Evolutionary conservation across 805 yeast species (phyloP).

Genomic region (Saturnispora silvae): DNA sequence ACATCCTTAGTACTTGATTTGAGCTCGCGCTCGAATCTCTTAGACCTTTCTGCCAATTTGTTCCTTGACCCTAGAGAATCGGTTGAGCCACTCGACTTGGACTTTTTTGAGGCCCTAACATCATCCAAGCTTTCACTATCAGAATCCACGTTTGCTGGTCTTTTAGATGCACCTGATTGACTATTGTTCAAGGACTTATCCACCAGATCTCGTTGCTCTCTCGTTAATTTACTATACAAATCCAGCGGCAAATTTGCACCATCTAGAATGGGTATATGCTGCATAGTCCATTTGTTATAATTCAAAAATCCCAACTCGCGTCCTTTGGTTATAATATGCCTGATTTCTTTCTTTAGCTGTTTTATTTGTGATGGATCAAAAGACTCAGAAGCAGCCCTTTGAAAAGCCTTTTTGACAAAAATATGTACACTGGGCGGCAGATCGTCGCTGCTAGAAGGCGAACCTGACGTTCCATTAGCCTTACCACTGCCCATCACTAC

Average conservation of each 20-base stretch:
- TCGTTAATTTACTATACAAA: not conserved
- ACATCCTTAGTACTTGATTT: conserved; percentile 12
- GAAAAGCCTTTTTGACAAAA: conserved; percentile 27
- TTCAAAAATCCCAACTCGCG: conserved; percentile 32
- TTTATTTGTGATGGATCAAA: conserved; percentile 28
- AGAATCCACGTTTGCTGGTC: conserved; percentile 11
- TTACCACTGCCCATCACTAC: too few relatives aligned
- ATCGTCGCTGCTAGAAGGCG: too few relatives aligned
- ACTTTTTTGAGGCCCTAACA: not conserved
- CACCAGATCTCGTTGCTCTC: not conserved
- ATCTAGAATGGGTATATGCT: conserved; percentile 36
- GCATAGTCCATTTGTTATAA: conserved; percentile 43
- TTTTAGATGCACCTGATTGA: not conserved
- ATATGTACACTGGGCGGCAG: conserved; percentile 3
- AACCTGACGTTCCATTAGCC: too few relatives aligned
- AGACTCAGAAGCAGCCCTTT: conserved; percentile 22
- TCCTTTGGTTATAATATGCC: conserved; percentile 38
- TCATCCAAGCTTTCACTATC: conserved; percentile 11
- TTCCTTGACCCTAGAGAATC: not conserved
- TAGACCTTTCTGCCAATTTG: conserved; percentile 25
- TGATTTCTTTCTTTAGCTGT: conserved; percentile 30
- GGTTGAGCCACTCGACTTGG: conserved; percentile 1
- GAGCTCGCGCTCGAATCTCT: conserved; percentile 36
- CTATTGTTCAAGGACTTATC: not conserved
- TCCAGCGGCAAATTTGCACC: conserved; percentile 11